Base-by-base conservation (phyloP, 306 rosid species). In the Casuarina equisetifolia region DNA sequence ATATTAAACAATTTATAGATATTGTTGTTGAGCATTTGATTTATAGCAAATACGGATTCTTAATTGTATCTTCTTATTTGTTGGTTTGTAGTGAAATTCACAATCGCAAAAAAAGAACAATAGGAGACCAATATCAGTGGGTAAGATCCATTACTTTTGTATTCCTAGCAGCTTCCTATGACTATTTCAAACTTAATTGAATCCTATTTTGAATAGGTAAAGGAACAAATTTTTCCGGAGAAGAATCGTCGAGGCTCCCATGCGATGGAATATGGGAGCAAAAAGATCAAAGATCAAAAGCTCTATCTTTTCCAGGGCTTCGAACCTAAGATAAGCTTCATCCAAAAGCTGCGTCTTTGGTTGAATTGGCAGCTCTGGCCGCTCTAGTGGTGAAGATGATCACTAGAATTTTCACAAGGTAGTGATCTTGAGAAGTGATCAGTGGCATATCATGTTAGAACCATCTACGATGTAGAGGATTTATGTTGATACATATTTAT, bases 201-300 rank as follows among this genome's bases (percentile, higher is more conserved):
- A 6, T 2, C n/a, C 72, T 6, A 45, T 12, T 43, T 70, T 16
- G 12, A 76, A 70, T 79, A 94, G 98, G 97, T 94, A 39, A 92
- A 86, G 85, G 1, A 57, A 68, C 80, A 97, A 42, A 95, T 97
- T 6, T 89, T 84, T 68, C 43, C 8, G 81, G 86, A 83, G 61
- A 84, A 38, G 3, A 4, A 25, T 25, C 32, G 32, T 25, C 32
- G 64, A 3, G 97, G 98, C 62, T 95, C 98, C 10, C 98, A 95
- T 61, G 98, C 92, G 76, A 95, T 92, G 98, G 87, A 95, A 52
- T 95, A 95, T 32, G 98, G 98, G 9, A 93, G 86, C 39, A 80
- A 78, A 0, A 77, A 79, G 80, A 81, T 92, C 4, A 95, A 80
- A 45, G 76, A 49, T 0, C 96, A 95, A 78, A 92, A 78, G 88